phyloP scores from a whole-genome alignment of 805 yeast species.

The Wickerhamomyces pijperi region DNA sequence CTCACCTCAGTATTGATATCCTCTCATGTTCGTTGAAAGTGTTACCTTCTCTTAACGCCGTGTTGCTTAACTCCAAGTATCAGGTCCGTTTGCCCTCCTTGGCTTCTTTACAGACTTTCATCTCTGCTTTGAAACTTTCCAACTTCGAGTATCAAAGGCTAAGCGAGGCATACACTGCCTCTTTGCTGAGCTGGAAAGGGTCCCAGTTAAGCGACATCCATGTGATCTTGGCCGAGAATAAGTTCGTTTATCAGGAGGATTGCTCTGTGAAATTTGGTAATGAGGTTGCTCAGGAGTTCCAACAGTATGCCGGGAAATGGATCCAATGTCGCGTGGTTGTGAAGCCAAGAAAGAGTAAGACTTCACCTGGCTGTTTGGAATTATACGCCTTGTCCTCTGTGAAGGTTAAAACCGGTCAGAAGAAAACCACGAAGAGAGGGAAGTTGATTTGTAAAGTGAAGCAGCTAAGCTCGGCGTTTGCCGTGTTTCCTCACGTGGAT shows the following conservation, averaged over 20 bases:
- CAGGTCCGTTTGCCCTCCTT: constrained; percentile 2
- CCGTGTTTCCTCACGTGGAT: constrained; percentile 47
- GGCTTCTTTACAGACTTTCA: constrained; percentile 22
- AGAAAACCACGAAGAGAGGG: constrained; percentile 23
- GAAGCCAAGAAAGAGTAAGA: constrained; percentile 28
- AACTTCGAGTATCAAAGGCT: constrained; percentile 45
- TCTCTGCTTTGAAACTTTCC: constrained; percentile 40
- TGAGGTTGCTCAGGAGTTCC: no score
- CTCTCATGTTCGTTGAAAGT: constrained; percentile 1
- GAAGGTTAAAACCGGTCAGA: constrained; percentile 39
- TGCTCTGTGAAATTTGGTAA: constrained; percentile 49
- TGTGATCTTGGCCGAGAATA: constrained; percentile 40
- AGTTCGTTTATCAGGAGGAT: constrained; percentile 44
- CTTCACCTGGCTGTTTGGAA: constrained; percentile 35
- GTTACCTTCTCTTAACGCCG: constrained; percentile 6
- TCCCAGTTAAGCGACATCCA: constrained; percentile 45
- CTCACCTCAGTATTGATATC: not conserved
- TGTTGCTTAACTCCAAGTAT: constrained; percentile 14
- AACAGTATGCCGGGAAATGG: no score
- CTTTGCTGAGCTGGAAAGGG: constrained; percentile 47
- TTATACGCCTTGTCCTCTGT: constrained; percentile 30
- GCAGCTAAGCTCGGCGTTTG: constrained; percentile 32
- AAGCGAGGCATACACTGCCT: constrained; percentile 58
- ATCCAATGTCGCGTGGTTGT: constrained; percentile 40
- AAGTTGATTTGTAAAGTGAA: constrained; percentile 42